phyloP scores from a whole-genome alignment of 1,284 basidiomycete genomes.

The Salmacisia buchloeana region DNA sequence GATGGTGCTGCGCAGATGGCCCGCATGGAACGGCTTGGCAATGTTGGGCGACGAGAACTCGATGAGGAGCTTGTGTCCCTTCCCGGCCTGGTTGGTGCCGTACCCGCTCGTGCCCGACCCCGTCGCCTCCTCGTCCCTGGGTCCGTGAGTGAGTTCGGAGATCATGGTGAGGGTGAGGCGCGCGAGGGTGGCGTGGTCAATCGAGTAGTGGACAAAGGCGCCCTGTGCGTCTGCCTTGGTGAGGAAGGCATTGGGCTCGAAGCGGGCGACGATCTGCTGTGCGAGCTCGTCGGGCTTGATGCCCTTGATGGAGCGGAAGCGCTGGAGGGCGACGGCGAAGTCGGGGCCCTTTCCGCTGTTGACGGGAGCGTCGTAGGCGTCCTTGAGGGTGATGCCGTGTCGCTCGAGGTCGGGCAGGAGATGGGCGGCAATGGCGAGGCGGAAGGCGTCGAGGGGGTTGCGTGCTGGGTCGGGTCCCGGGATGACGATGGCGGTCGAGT shows the following conservation, averaged over 20 bases:
- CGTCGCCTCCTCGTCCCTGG: constrained; percentile 21
- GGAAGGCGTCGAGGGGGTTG: constrained; percentile 75
- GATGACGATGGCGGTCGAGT: constrained; percentile 12
- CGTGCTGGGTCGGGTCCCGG: constrained; percentile 61
- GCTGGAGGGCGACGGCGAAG: constrained; percentile 82
- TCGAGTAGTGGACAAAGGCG: constrained; percentile 41
- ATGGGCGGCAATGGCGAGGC: constrained; percentile 72
- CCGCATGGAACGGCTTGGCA: constrained; percentile 97
- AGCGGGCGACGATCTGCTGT: constrained; percentile 61
- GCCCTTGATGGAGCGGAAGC: constrained; percentile 72
- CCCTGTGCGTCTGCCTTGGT: constrained; percentile 28
- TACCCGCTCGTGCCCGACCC: too few species aligned
- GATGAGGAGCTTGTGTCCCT: constrained; percentile 53
- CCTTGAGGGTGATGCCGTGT: constrained; percentile 77
- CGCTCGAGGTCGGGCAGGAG: constrained; percentile 62
- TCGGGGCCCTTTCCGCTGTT: constrained; percentile 57
- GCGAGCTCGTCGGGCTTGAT: constrained; percentile 77
- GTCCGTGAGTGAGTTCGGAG: constrained; percentile 60
- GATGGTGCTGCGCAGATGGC: constrained; percentile 92
- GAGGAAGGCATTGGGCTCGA: constrained; percentile 42
- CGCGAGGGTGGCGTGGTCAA: constrained; percentile 60
- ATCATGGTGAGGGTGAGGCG: constrained; percentile 76
- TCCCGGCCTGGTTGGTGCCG: constrained; percentile 43
- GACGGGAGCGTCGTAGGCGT: constrained; percentile 61
- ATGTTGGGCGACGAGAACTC: constrained; percentile 97